Conservation (phyloP, 352 stramenopile genomes). For the Blastocystis sp. region DNA sequence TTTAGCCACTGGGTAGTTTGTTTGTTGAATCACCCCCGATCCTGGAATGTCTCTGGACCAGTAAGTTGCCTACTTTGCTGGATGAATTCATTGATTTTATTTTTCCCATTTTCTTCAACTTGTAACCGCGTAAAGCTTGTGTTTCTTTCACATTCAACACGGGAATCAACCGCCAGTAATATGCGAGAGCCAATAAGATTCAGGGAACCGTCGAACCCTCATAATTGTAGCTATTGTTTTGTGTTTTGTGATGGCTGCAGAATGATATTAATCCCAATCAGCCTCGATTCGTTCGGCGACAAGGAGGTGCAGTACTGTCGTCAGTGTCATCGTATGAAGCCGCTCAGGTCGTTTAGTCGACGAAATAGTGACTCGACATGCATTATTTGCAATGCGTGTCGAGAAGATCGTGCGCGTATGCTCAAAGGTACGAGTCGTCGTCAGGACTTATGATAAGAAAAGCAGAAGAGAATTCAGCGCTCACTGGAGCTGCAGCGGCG, state of each 20-base stretch:
- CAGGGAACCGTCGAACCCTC: too few species aligned
- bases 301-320: not conserved
- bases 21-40: not conserved
- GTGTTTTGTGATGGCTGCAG: too few species aligned
- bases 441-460: constrained; percentile 44
- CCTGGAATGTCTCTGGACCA: not conserved
- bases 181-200: too few species aligned
- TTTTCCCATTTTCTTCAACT: too few species aligned
- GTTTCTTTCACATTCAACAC: too few species aligned
- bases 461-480: too few species aligned
- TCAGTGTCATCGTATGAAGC: constrained; percentile 33
- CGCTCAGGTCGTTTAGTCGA: not conserved
- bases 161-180: too few species aligned
- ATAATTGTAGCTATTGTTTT: too few species aligned
- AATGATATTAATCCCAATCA: not conserved
- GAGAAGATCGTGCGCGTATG: not conserved
- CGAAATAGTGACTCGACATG: constrained; percentile 9
- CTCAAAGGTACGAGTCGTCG: not conserved
- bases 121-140: too few species aligned
- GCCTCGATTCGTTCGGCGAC: not conserved
- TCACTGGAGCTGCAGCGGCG: too few species aligned
- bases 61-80: too few species aligned
- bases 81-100: too few species aligned
- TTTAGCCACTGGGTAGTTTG: not conserved
- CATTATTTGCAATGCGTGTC: constrained; percentile 38